Evolutionary conservation across 352 stramenopile species (phyloP), one percentile per base, ranked within the genome.

Genomic region (Phytopythium oedochilum): DNA sequence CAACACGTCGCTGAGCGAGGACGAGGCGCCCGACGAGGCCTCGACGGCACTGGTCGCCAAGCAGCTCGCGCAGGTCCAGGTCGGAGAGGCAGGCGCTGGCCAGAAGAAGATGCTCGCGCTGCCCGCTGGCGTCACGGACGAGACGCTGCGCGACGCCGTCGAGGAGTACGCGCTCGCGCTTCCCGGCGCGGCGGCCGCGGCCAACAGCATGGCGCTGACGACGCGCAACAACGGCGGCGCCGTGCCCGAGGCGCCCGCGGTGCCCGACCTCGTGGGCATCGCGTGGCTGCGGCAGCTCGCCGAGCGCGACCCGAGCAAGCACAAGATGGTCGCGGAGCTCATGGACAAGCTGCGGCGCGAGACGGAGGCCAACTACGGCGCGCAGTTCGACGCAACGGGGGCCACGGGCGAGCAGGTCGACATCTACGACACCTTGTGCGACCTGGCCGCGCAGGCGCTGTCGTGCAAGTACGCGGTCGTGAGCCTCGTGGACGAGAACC

Each of bases 401-500:
- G 49, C 59, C 1, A 54, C 57, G 0, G 55, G 72, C 12, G 68
- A 76, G 53, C 75, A 89, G 57, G 79, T 90, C 48, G 81, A 94
- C 60, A 92, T 94, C 45, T 94, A 92, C 64, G 83, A 94, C 57
- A 88, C 81, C 39, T 61, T 94, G 10, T 92, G 81, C 45, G 81
- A 92, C 42, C 58, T 94, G 35, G 83, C 83, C 4, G 80, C 81
- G 5, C 79, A 92, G 64, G 83, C 82, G 11, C 61, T 94, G 40
- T 60, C 73, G 12, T 92, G 81, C 63, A 90, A 88, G 52, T 92
- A 86, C 53, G 83, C 83, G 9, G 81, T 89, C 17, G 83, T 94
- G 43, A 90, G 78, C 53, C 67, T 98, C 18, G 77, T 98, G 23
- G 95, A 98, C 74, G 76, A 97, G 55, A 94, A 97, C 50, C 82